Base-by-base conservation (phyloP, 495 filamentous ascomycete genomes). In the Hypomontagnella submonticulosa region DNA sequence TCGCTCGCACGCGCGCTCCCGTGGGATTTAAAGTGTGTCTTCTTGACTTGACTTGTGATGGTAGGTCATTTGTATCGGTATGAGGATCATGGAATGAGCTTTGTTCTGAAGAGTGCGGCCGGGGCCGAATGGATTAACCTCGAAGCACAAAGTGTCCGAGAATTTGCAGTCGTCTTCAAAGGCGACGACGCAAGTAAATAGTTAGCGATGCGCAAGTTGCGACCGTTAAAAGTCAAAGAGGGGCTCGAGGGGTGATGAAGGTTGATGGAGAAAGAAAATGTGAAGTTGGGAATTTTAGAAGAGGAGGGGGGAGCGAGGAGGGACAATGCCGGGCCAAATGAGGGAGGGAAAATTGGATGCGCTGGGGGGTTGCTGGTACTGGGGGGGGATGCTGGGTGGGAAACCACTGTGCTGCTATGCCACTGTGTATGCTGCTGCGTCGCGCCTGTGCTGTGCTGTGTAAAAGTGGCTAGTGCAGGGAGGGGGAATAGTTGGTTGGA, bases 21-120 rank as follows among this genome's bases (percentile, higher is more conserved):
- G 80, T 81, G 78, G 78, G 81, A 77, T 81, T 86, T 83, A 86
- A 84, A 86, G 84, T 80, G 84, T 83, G 83, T 79, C 82, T 80
- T 76, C 68, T 73, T 77, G 81, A 79, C 80, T 75, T 44, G 74
- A 69, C 27, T 73, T 73, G 71, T 73, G 80, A 76, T 70, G 75
- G 73, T 76, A 81, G 82, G 78, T 83, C 84, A 86, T 86, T 86
- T 79, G 81, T 82, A 75, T 71, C 62, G 77, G 66, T 84, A 78
- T 78, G 69, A 38, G 75, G 72, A 72, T 82, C 84, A 86, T 86
- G 77, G 82, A 81, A 79, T 67, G 63, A 51, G 47, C 43, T 72
- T 46, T 60, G 47, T 63, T 52, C 7, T 60, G 37, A 61, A 41
- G 61, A 49, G 55, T 57, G 64, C 50, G 74, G 74, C 68, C 67